A percentile compares a stretch with the other conserved stretches of the same genome.
These are phyloP conservation scores for Croton setiger DNA, from an alignment of 441 rosid species.

Conservation along the genomic window DNA sequence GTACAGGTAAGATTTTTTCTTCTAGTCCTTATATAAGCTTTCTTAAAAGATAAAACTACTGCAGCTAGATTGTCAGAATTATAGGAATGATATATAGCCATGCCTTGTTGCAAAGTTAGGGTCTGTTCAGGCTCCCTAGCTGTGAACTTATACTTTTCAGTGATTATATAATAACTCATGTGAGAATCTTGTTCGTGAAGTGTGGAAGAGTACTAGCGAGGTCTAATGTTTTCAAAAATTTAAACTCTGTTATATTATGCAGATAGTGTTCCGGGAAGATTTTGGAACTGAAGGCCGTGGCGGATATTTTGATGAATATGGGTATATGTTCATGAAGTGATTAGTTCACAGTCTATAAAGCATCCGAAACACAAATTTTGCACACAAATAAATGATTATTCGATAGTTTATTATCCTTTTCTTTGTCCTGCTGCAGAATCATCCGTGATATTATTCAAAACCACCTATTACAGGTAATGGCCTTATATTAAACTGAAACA, in stretches of 20 bases:
- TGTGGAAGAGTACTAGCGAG: not conserved
- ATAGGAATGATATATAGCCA: not conserved
- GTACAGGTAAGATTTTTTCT: slow-evolving; percentile 66
- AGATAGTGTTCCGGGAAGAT: slow-evolving; percentile 97
- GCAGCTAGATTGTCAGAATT: not conserved
- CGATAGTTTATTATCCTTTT: not conserved
- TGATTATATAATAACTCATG: not conserved
- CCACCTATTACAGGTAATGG: slow-evolving; percentile 85
- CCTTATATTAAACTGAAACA: slow-evolving; percentile 10
- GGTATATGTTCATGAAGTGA: slow-evolving; percentile 43
- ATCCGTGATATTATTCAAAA: slow-evolving; percentile 98
- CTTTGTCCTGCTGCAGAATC: slow-evolving; percentile 52
- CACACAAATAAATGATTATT: no score
- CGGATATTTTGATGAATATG: slow-evolving; percentile 98
- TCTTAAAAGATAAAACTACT: not conserved
- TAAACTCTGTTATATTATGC: slow-evolving; percentile 4
- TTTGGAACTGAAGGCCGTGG: slow-evolving; percentile 99
- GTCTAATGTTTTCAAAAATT: not conserved
- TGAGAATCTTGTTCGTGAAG: not conserved
- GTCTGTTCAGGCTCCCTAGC: not conserved
- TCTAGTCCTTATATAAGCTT: not conserved
- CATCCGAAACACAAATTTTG: slow-evolving; percentile 15
- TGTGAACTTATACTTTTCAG: not conserved
- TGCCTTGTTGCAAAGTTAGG: slow-evolving; percentile 10
- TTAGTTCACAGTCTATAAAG: not conserved